Conservation (phyloP, 108 stramenopile species). For the Nitzschia inconspicua region DNA sequence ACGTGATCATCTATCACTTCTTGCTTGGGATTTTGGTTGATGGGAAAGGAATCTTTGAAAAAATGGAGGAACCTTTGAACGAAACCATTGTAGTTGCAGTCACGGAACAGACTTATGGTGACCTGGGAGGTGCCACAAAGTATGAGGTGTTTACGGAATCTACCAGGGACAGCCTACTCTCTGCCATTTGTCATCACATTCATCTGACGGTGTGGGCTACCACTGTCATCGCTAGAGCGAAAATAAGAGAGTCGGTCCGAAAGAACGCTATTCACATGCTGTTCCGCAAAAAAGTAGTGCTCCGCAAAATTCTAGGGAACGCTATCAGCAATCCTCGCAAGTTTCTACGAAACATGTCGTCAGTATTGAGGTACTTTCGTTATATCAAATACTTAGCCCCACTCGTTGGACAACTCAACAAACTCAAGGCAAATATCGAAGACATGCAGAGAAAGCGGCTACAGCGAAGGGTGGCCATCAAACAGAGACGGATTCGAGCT, state of each 20-base stretch:
- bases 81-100: conserved; percentile 5
- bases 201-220: neutral
- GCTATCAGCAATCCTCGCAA: conserved; percentile 29
- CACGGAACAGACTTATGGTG: no score
- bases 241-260: neutral
- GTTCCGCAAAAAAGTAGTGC: no score
- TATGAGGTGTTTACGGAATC: conserved; percentile 4
- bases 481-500: conserved; percentile 30
- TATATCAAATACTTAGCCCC: conserved; percentile 70
- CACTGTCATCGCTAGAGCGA: conserved; percentile 5
- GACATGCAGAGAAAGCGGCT: conserved; percentile 44
- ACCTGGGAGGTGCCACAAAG: conserved; percentile 2
- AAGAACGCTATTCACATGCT: neutral
- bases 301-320: neutral
- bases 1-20: conserved; percentile 14
- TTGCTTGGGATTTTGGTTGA: neutral
- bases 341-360: conserved; percentile 14
- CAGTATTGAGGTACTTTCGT: conserved; percentile 24
- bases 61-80: conserved; percentile 6
- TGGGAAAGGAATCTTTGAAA: conserved; percentile 3
- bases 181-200: conserved; percentile 24
- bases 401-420: conserved; percentile 59
- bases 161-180: conserved; percentile 26
- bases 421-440: conserved; percentile 44
- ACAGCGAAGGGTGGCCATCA: conserved; percentile 37